Conservation (phyloP, 495 filamentous ascomycete species). For the Aspergillus leporis region DNA sequence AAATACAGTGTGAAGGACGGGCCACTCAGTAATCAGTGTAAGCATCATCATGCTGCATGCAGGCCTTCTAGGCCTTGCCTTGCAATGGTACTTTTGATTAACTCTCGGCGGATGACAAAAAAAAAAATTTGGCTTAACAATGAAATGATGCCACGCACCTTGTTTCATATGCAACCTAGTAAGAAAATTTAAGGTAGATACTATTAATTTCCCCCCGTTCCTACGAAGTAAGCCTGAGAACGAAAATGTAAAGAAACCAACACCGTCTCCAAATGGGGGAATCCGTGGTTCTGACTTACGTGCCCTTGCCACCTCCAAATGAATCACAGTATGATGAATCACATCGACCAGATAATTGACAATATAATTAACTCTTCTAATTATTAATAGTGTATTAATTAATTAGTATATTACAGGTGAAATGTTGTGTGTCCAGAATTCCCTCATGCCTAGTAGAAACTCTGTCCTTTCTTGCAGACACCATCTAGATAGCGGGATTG, state of each 20-base stretch:
- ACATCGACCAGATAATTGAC: slow-evolving; percentile 6
- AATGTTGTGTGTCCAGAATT: neutral
- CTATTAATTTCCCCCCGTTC: neutral
- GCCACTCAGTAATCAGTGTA: no score
- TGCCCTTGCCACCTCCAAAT: slow-evolving; percentile 12
- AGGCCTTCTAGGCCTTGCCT: slow-evolving; percentile 7
- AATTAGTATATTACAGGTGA: neutral
- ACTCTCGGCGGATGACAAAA: slow-evolving; percentile 18
- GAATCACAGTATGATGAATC: slow-evolving; percentile 14
- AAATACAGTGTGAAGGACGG: neutral
- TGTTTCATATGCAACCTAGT: slow-evolving; percentile 16
- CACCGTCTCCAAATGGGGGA: neutral
- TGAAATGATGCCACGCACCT: slow-evolving; percentile 24
- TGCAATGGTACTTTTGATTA: slow-evolving; percentile 10
- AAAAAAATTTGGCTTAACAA: slow-evolving; percentile 11
- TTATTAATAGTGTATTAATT: neutral
- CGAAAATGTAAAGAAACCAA: slow-evolving; percentile 11
- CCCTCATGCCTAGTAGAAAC: neutral
- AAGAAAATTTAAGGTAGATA: neutral
- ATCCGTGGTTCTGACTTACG: slow-evolving; percentile 11
- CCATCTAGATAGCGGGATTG: neutral
- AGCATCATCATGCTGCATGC: neutral
- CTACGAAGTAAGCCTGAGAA: neutral
- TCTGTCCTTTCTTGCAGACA: neutral
- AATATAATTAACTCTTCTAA: neutral